Conservation (phyloP, 2,329 filamentous ascomycete species). For the Nannizzia gypsea region DNA sequence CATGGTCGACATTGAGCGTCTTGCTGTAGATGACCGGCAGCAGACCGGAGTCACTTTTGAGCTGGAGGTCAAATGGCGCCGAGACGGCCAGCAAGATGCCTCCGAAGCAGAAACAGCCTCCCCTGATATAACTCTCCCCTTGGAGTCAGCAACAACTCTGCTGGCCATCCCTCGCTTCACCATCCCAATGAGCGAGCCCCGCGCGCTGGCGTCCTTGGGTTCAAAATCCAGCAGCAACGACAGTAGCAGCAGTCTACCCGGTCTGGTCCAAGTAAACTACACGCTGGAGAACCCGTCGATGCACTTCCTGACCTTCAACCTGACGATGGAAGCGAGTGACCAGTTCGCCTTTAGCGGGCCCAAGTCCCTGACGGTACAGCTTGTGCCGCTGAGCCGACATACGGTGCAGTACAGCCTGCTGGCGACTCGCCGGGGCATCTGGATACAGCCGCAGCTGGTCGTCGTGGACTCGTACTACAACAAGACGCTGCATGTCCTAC, state of each 20-base stretch:
- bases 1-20: constrained; percentile 61
- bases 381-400: constrained; percentile 70
- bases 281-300: constrained; percentile 87
- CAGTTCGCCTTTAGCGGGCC: constrained; percentile 86
- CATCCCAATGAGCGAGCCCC: constrained; percentile 71
- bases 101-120: constrained; percentile 11
- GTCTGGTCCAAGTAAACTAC: constrained; percentile 44
- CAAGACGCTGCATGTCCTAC: constrained; percentile 70
- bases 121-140: background rate
- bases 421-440: constrained; percentile 51
- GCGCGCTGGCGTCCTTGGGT: constrained; percentile 52
- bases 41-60: constrained; percentile 62
- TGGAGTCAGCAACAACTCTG: constrained; percentile 42
- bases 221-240: constrained; percentile 15
- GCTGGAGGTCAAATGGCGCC: constrained; percentile 66
- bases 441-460: constrained; percentile 60
- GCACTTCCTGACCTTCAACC: constrained; percentile 86
- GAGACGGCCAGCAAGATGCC: constrained; percentile 32
- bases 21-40: constrained; percentile 68
- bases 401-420: constrained; percentile 63
- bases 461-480: constrained; percentile 89
- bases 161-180: constrained; percentile 70
- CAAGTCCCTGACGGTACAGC: constrained; percentile 66
- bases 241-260: constrained; percentile 15
- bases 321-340: constrained; percentile 84